A percentile compares a stretch with the other conserved stretches of the same genome.
Conservation (phyloP, 352 stramenopile genomes). For the Plasmopara muralis region DNA sequence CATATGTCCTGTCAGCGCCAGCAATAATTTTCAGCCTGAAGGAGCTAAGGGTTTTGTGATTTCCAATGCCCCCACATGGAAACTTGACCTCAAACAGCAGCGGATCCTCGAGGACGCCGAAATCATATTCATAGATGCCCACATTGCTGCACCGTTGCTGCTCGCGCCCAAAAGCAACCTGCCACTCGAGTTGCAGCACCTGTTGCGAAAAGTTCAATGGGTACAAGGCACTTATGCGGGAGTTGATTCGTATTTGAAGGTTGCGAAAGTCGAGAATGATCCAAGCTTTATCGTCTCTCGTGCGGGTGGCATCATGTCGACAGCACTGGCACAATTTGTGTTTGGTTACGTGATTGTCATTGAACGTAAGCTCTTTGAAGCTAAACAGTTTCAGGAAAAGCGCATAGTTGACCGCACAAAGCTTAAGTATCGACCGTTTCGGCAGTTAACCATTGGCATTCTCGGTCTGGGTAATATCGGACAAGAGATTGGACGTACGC, state of each 20-base stretch:
- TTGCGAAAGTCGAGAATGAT: constrained; percentile 10
- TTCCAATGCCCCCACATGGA: constrained; percentile 13
- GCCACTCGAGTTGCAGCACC: constrained; percentile 28
- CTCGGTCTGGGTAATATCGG: constrained; percentile 58
- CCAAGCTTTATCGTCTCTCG: constrained; percentile 38
- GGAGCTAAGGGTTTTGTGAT: neutral
- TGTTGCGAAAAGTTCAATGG: constrained; percentile 44
- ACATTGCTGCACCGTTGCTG: constrained; percentile 28
- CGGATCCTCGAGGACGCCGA: constrained; percentile 25
- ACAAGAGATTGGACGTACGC: constrained; percentile 41
- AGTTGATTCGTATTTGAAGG: constrained; percentile 40
- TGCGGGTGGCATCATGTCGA: constrained; percentile 49
- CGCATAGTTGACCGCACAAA: constrained; percentile 28
- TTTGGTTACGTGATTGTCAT: constrained; percentile 43
- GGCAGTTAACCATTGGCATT: constrained; percentile 43
- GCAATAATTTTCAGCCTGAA: constrained; percentile 25
- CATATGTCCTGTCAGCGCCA: constrained; percentile 12
- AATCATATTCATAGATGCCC: constrained; percentile 28
- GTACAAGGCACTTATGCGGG: constrained; percentile 50
- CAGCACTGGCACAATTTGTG: constrained; percentile 41
- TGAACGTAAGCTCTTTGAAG: constrained; percentile 36
- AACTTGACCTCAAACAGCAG: constrained; percentile 19
- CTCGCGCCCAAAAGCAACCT: constrained; percentile 30
- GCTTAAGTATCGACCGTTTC: constrained; percentile 35
- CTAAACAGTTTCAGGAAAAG: constrained; percentile 25